Conservation (phyloP, 2,329 filamentous ascomycete genomes). For the Fusarium algeriense region DNA sequence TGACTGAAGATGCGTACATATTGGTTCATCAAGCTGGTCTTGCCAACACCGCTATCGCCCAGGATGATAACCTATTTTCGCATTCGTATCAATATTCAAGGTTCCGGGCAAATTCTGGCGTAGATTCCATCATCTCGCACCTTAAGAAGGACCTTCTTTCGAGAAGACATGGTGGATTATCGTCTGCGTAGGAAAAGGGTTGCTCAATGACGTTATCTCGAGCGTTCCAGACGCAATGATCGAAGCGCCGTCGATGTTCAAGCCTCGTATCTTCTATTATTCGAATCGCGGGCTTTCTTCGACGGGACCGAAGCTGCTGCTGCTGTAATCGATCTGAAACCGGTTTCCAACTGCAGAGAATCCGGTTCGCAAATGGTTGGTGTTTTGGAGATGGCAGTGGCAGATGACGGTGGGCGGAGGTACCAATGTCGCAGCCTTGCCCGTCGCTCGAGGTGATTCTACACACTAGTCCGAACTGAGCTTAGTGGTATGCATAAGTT, state of each 20-base stretch:
- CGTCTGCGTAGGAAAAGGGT: slow-evolving; percentile 33
- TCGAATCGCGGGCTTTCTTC: slow-evolving; percentile 1
- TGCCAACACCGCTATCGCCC: slow-evolving; percentile 97
- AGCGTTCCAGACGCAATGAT: slow-evolving; percentile 38
- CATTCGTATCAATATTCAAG: slow-evolving; percentile 31
- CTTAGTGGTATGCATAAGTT: slow-evolving; percentile 48
- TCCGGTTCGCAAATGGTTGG: slow-evolving; percentile 22
- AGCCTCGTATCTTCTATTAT: slow-evolving; percentile 5
- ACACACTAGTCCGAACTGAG: slow-evolving; percentile 30
- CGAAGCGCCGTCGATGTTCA: slow-evolving; percentile 22
- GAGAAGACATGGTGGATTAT: slow-evolving; percentile 73
- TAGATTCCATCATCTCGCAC: slow-evolving; percentile 58
- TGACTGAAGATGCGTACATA: slow-evolving; percentile 76
- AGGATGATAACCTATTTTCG: slow-evolving; percentile 90
- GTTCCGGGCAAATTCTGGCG: neutral
- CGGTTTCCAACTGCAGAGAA: slow-evolving; percentile 10
- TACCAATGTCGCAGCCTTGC: slow-evolving; percentile 49
- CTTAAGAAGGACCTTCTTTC: slow-evolving; percentile 93
- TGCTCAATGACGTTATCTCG: slow-evolving; percentile 51
- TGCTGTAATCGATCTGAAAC: slow-evolving; percentile 6
- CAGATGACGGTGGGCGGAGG: slow-evolving; percentile 41
- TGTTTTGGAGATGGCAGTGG: slow-evolving; percentile 43
- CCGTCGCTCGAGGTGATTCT: slow-evolving; percentile 45
- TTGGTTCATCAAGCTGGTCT: slow-evolving; percentile 99
- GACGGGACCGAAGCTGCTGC: neutral